Evolutionary conservation across 768 basidiomycete species (phyloP), one percentile per base, ranked within the genome.

Genomic region (Termitomyces sp.): DNA sequence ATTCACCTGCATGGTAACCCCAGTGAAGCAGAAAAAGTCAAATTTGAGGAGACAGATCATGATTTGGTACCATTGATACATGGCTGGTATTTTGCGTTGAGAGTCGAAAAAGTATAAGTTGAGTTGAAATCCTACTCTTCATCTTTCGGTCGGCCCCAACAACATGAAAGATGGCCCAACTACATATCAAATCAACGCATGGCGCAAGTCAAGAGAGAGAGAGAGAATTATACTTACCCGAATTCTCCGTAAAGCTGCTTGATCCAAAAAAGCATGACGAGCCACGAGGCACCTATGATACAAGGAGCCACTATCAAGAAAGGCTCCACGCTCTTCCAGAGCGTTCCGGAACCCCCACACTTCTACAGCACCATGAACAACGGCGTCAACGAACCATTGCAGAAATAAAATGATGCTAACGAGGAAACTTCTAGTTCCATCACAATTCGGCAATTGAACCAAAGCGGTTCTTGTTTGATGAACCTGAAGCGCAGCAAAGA

Each of bases 131-230:
- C 85, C 60, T 64, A 92, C 92, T 83, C 75, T 93, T 94, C 84
- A 91, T 86, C 66, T 81, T 88, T 10, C 89, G 89, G 66, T 92
- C 91, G 40, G 92, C 92, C 37, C 91, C 92, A 25, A 94, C 91
- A 40, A 91, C 86, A 68, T 93, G 92, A 78, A 94, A 94, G 69
- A 94, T 90, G 45, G 90, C 91, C 93, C 92, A 94, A 48, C 92
- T 93, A 14, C 2, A 63, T 14, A 59, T 31, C 47, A 56, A 37
- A 61, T 59, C 20, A 70, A 62, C n/a, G 59, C 31, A n/a, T 32
- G 48, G 40, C 20, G 9, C 20, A 17, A 40, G 12, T n/a, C 59
- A 14, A 57, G 42, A 52, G 37, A 12, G 20, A 12, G 20, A 20
- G 40, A 61, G 65, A 45, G 64, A 17, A 67, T 25, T 86, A 57